Base-by-base conservation (phyloP, 75 land plant genomes). In the Pinus taeda region DNA sequence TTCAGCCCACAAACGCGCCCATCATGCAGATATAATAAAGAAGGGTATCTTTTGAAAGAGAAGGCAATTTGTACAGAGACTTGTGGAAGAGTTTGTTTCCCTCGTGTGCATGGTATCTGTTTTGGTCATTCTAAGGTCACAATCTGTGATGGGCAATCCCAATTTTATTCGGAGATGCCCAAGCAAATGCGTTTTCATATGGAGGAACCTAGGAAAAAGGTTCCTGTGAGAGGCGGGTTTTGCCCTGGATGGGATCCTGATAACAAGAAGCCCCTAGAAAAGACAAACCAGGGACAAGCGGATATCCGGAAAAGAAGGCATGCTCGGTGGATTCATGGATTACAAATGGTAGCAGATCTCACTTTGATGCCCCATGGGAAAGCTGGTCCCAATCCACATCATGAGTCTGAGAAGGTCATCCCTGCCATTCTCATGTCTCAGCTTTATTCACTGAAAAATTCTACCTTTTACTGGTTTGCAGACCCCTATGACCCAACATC, bases 301-400 rank as follows among this genome's bases (percentile, higher is more conserved):
- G 53, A 9, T 45, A 45, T 45, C 53, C 53, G 53, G 53, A 45
- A 45, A 45, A 45, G 8, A 39, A 42, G 7, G 71, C 11, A 36
- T 37, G 82, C 78, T 17, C 57, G 76, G 20, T 84, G 85, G 85
- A 77, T 84, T 59, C 76, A 55, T 55, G 85, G 83, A 33, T 57
- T 77, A 56, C 79, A 84, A 3, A 84, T 84, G 85, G 85, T 84
- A 29, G 85, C 85, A 57, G 85, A 84, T 49, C 66, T 81, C 39
- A 81, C 83, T 72, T 74, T 81, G 33, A 84, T 84, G 85, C 85
- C 85, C 4, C 59, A 70, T 71, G 85, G 85, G 20, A 80, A 77
- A n/a, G n/a, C n/a, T n/a, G n/a, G n/a, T n/a, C n/a, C n/a, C n/a
- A n/a, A n/a, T n/a, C n/a, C n/a, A n/a, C n/a, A n/a, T n/a, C n/a